Percentiles rank a stretch among this genome's conserved stretches.
Conservation (phyloP, 805 yeast species). For the Dipodascus albidus region DNA sequence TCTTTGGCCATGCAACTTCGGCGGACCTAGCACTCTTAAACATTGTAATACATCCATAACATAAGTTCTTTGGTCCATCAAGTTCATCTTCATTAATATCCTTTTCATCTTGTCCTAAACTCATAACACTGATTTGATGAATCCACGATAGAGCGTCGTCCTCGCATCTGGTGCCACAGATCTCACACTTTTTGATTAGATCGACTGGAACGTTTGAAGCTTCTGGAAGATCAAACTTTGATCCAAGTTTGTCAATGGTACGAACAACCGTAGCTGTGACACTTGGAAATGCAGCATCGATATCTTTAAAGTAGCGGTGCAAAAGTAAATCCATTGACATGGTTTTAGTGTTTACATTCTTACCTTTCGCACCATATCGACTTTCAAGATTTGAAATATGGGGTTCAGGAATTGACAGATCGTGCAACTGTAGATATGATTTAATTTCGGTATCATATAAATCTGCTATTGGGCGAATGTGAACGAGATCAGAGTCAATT, state of each 20-base stretch:
- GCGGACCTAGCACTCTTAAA: constrained; percentile 33
- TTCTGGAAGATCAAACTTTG: not conserved
- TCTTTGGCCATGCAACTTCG: constrained; percentile 26
- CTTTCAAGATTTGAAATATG: not conserved
- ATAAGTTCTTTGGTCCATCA: constrained; percentile 29
- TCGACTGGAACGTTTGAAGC: constrained; percentile 6
- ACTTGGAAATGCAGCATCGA: constrained; percentile 74
- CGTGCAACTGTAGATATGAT: not conserved
- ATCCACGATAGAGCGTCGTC: constrained; percentile 58
- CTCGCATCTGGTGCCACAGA: constrained; percentile 47
- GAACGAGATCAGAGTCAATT: not conserved
- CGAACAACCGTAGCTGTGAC: constrained; percentile 87
- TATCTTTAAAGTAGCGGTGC: constrained; percentile 53
- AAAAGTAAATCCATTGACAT: constrained; percentile 78
- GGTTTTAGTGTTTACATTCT: constrained; percentile 42
- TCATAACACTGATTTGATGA: constrained; percentile 48
- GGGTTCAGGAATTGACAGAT: not conserved
- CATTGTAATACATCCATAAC: constrained; percentile 70
- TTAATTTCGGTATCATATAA: not conserved
- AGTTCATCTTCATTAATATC: constrained; percentile 9
- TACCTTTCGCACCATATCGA: constrained; percentile 13
- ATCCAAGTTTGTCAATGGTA: constrained; percentile 62
- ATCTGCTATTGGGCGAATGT: not conserved
- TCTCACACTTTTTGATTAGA: constrained; percentile 31
- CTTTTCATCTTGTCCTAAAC: constrained; percentile 29